Evolutionary conservation across 495 filamentous ascomycete species (phyloP).

Genomic region (Podospora anserina): DNA sequence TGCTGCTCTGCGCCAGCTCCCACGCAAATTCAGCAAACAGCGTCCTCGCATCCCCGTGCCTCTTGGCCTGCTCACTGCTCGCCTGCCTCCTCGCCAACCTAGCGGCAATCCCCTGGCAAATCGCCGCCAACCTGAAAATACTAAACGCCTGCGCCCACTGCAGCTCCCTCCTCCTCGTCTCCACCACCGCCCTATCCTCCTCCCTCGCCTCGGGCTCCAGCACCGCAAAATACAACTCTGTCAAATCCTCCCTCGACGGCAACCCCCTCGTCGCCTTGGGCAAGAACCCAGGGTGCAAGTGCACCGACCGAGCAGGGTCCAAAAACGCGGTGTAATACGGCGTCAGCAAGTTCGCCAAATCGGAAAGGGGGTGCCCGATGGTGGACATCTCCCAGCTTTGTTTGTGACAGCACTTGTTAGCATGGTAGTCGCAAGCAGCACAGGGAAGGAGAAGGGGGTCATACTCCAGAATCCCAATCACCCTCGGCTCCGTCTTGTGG

Average conservation of each 20-base stretch:
- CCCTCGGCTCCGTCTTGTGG: constrained; percentile 78
- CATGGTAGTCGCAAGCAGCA: not conserved
- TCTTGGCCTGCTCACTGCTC: constrained; percentile 74
- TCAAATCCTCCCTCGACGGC: constrained; percentile 65
- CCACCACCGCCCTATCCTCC: constrained; percentile 35
- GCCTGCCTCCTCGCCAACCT: constrained; percentile 81
- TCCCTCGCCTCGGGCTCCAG: constrained; percentile 59
- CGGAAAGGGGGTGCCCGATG: constrained; percentile 87
- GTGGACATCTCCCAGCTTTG: constrained; percentile 92
- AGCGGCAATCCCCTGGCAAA: constrained; percentile 93
- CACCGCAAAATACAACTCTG: constrained; percentile 72
- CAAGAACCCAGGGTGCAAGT: constrained; percentile 53
- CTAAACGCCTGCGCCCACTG: constrained; percentile 64
- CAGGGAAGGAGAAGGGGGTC: constrained; percentile 25
- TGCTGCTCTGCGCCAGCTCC: constrained; percentile 46
- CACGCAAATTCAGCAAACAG: constrained; percentile 74
- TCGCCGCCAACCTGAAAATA: constrained; percentile 64
- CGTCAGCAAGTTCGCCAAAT: constrained; percentile 74
- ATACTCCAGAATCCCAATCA: constrained; percentile 89
- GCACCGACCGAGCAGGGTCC: constrained; percentile 28
- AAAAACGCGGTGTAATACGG: constrained; percentile 56
- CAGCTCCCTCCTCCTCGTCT: constrained; percentile 50
- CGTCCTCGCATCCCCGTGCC: constrained; percentile 62
- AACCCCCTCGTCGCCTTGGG: constrained; percentile 65
- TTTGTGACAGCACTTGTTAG: constrained; percentile 17